These are phyloP conservation scores for Ophioceras dolichostomum DNA, from an alignment of 2,329 filamentous ascomycete species.

Conservation along the genomic window DNA sequence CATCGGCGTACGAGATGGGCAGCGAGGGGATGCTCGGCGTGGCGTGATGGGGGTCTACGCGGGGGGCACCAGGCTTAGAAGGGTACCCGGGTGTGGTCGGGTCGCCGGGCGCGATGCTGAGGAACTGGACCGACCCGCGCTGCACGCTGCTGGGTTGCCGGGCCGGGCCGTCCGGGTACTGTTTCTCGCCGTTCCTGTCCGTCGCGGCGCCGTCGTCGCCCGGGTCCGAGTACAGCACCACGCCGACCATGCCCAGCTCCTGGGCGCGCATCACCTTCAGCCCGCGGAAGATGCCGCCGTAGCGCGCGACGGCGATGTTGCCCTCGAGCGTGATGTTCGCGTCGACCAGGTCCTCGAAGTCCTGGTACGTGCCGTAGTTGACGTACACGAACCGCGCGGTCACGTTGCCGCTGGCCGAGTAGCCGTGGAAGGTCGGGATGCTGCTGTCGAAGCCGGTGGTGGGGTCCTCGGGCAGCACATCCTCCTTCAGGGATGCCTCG, in stretches of 20 bases:
- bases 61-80: constrained; percentile 77
- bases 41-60: constrained; percentile 53
- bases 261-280: constrained; percentile 89
- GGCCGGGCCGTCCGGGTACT: constrained; percentile 79
- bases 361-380: constrained; percentile 79
- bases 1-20: constrained; percentile 81
- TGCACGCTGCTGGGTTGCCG: constrained; percentile 83
- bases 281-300: constrained; percentile 77
- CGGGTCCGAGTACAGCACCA: constrained; percentile 76
- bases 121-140: constrained; percentile 72
- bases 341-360: constrained; percentile 70
- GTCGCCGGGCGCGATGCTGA: constrained; percentile 59
- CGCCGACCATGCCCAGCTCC: constrained; percentile 80
- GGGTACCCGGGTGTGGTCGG: constrained; percentile 92
- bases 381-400: constrained; percentile 79
- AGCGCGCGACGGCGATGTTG: constrained; percentile 79
- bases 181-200: constrained; percentile 64
- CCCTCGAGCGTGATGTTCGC: constrained; percentile 67
- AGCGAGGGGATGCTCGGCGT: constrained; percentile 83
- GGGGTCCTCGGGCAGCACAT: constrained; percentile 70
- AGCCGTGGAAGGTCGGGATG: constrained; percentile 88
- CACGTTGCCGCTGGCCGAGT: constrained; percentile 85
- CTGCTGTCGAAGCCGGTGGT: constrained; percentile 61
- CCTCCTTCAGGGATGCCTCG: constrained; percentile 72
- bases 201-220: constrained; percentile 77